These are phyloP conservation scores for Salpingoeca rosetta DNA, from an alignment of 78 protist species.

Conservation along the genomic window DNA sequence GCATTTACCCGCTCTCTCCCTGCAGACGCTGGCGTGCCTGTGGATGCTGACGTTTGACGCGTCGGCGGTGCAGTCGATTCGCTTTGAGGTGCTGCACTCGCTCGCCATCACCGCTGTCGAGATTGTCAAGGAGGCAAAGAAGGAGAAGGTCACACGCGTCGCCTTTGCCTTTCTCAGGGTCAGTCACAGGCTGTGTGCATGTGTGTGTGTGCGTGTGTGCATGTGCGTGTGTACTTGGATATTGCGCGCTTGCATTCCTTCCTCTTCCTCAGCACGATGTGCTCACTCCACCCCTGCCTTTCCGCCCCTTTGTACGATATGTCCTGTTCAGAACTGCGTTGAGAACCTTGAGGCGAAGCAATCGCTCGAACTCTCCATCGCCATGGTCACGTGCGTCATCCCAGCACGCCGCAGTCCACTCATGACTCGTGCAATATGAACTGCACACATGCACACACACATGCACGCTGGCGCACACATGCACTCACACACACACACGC, in stretches of 20 bases:
- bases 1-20: too few species aligned
- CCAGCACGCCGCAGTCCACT: too few species aligned
- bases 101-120: neutral
- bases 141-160: conserved; percentile 1
- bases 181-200: neutral
- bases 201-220: neutral
- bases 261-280: neutral
- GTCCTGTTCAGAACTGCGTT: too few species aligned
- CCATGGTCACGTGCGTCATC: too few species aligned
- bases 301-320: too few species aligned
- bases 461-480: too few species aligned
- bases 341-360: too few species aligned
- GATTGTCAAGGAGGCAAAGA: neutral
- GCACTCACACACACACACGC: too few species aligned
- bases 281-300: neutral
- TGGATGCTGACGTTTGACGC: neutral
- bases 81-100: neutral
- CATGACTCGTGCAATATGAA: too few species aligned
- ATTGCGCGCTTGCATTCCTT: neutral
- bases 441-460: too few species aligned
- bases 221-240: neutral
- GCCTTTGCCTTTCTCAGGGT: neutral
- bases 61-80: neutral
- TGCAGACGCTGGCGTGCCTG: neutral
- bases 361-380: too few species aligned